These are phyloP conservation scores for Iberis pinnata DNA, from an alignment of 345 rosid genomes.

Conservation along the genomic window DNA sequence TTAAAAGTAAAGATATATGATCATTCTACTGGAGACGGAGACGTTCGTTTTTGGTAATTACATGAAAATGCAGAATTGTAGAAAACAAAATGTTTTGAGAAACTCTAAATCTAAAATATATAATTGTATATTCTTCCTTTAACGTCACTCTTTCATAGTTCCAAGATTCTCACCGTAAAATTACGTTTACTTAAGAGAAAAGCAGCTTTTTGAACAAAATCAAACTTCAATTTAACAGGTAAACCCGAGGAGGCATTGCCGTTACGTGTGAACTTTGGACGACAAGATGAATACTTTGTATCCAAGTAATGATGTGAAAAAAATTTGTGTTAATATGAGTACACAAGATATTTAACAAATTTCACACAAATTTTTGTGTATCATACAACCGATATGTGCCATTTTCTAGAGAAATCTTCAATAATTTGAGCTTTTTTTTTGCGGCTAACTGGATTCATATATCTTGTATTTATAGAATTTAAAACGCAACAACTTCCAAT, in stretches of 20 bases:
- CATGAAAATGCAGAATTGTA: background rate
- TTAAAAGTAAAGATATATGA: background rate
- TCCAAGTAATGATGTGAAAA: too few relatives aligned
- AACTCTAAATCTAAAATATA: background rate
- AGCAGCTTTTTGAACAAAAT: background rate
- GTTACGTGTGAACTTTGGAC: conserved; percentile 3
- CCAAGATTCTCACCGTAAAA: conserved; percentile 13
- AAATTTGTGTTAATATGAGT: too few relatives aligned
- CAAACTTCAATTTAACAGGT: background rate
- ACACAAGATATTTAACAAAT: too few relatives aligned
- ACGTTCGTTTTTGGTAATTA: too few relatives aligned
- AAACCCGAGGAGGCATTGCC: conserved; percentile 3
- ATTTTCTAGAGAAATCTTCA: too few relatives aligned
- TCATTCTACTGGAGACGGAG: background rate
- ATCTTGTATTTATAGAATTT: too few relatives aligned
- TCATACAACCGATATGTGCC: too few relatives aligned
- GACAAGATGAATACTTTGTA: conserved; percentile 14
- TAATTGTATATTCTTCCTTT: conserved; percentile 11
- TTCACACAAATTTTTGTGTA: too few relatives aligned
- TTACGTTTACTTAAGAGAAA: too few relatives aligned
- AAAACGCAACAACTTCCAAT: too few relatives aligned
- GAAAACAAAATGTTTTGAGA: background rate
- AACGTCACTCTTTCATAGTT: conserved; percentile 20
- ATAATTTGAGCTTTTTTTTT: too few relatives aligned
- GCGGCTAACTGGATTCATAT: too few relatives aligned